phyloP scores from a whole-genome alignment of 306 rosid species.

The Cicer arietinum region DNA sequence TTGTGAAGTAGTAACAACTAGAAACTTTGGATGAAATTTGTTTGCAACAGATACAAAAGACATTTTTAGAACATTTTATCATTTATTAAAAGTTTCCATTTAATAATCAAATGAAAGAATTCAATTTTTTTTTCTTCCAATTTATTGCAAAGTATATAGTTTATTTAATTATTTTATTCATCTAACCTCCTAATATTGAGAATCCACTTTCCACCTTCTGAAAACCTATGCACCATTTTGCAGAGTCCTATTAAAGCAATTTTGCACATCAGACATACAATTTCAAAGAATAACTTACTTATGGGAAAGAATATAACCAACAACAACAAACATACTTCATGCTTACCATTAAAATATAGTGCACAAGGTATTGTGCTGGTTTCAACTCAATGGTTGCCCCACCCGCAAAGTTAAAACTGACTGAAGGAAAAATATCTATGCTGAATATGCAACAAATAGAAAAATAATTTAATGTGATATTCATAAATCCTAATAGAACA shows the following conservation, averaged over 20 bases:
- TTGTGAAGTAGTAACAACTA: too few species aligned
- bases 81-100: background rate
- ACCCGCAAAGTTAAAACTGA: constrained; percentile 84
- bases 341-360: constrained; percentile 63
- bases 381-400: constrained; percentile 89
- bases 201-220: constrained; percentile 69
- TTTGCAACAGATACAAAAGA: too few species aligned
- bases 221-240: constrained; percentile 88
- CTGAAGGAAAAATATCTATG: constrained; percentile 69
- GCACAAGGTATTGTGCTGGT: constrained; percentile 87
- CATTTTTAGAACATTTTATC: too few species aligned
- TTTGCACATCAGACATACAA: constrained; percentile 37
- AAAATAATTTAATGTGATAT: constrained; percentile 43
- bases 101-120: too few species aligned
- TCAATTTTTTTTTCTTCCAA: background rate
- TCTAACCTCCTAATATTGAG: constrained; percentile 84
- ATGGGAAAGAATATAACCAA: constrained; percentile 9
- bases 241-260: constrained; percentile 62
- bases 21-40: too few species aligned
- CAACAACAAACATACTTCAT: constrained; percentile 45
- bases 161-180: constrained; percentile 30
- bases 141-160: constrained; percentile 15
- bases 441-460: constrained; percentile 58
- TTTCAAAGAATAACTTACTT: constrained; percentile 39
- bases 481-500: constrained; percentile 24